Conservation (phyloP, 1,284 basidiomycete genomes). For the Ceratobasidium sp. region DNA sequence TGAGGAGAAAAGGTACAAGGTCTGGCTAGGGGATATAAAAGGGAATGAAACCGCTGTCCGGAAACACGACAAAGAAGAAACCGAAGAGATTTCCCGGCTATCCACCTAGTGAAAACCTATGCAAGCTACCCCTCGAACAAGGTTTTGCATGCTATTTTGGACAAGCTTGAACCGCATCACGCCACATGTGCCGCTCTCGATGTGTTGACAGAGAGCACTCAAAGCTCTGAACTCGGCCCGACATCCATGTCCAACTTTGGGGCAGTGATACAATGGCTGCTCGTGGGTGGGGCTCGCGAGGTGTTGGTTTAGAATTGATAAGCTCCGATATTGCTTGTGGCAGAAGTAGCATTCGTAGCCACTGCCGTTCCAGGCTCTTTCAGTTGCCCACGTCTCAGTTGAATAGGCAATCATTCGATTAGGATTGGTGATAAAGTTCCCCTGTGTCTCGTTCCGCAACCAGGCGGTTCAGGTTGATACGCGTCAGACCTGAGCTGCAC, state of each 20-base stretch:
- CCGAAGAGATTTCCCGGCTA: too few relatives aligned
- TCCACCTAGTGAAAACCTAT: too few relatives aligned
- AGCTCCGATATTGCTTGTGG: conserved; percentile 50
- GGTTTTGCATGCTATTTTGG: conserved; percentile 20
- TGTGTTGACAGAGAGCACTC: conserved; percentile 31
- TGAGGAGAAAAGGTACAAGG: too few relatives aligned
- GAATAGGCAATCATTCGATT: conserved; percentile 17
- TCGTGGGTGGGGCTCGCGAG: conserved; percentile 57
- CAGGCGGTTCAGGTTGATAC: not conserved
- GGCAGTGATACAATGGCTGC: conserved; percentile 55
- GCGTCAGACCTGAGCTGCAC: conserved; percentile 17
- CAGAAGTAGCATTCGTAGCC: conserved; percentile 64
- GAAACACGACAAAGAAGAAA: too few relatives aligned
- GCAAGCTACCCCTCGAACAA: conserved; percentile 20
- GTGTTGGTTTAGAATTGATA: conserved; percentile 58
- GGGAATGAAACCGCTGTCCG: too few relatives aligned
- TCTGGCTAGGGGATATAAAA: too few relatives aligned
- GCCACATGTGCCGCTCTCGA: conserved; percentile 36
- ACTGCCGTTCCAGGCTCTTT: conserved; percentile 55
- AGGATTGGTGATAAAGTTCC: conserved; percentile 13
- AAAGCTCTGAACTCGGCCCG: conserved; percentile 16
- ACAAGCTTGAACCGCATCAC: conserved; percentile 28
- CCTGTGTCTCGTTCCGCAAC: not conserved
- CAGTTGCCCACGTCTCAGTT: conserved; percentile 48
- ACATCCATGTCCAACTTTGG: conserved; percentile 32